Base-by-base conservation (phyloP, 2,329 filamentous ascomycete species). In the Basipetospora chlamydospora region DNA sequence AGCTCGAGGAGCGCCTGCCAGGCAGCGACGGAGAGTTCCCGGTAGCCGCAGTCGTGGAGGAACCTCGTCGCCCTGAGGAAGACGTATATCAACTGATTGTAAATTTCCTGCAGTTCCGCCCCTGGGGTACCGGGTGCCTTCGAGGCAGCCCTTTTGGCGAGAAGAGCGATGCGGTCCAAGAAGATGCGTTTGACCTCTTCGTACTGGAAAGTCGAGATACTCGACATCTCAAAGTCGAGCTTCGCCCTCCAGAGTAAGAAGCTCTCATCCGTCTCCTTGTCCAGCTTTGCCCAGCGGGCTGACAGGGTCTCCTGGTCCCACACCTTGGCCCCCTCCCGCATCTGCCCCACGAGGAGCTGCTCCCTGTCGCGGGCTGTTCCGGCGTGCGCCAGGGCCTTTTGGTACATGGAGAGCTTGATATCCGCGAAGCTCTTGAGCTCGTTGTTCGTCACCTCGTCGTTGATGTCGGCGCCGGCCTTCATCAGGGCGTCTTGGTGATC, bases 1-100 rank as follows among this genome's bases (percentile, higher is more conserved):
- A 80, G 63, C 49, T 95, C 88, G 0, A 95, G 56, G 1, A 81
- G 47, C 5, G 75, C 81, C 57, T 96, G 88, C 86, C 88, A 95
- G 5, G 80, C 66, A 8, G 78, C 84, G 3, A 82, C 61, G 2
- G 84, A 78, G 21, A 83, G 61, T 51, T 95, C 88, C 30, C 66
- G 61, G 49, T 80, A 94, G 0, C 88, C 88, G 31, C 80, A 66
- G 49, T 93, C 79, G 30, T 75, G 65, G 21, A 88, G 63, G 48
- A 90, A 80, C 2, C 73, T 56, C 0, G 83, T 88, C n/a, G 78
- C 52, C 28, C 84, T 72, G 2, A 92, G 59, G 13, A 94, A 70
- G 2, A 92, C 57, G 49, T 92, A 84, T 2, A 84, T 57, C 2
- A 49, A 50, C 40, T 62, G 57, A 5, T 26, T 13, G 26, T 42